Evolutionary conservation across 2,329 filamentous ascomycete species (phyloP), one percentile per base, ranked within the genome.

Genomic region (Coccinonectria pachysandricola): DNA sequence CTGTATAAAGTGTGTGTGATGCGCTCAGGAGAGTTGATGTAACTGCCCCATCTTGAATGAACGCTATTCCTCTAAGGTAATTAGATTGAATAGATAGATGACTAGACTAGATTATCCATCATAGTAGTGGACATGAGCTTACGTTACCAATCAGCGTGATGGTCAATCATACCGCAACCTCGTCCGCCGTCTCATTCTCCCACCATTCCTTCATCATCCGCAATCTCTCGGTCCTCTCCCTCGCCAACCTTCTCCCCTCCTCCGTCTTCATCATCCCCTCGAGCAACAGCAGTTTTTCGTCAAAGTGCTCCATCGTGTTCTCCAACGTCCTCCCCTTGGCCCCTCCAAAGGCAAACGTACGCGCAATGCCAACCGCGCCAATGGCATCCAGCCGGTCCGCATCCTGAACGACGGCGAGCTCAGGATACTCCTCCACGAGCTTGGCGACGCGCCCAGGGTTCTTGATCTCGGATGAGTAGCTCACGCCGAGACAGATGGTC

Each of bases 361-460:
- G 64, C 3, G 73, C 87, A 30, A 94, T 77, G 1, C 88, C 88
- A 15, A 95, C 71, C 0, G 82, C 84, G 1, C 87, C 88, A 25
- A 95, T 76, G 4, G 86, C 82, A 56, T 96, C 88, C n/a, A 96
- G 62, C 6, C 87, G 68, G 59, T 95, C 88, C 4, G 87, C 87
- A 53, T 95, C 88, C 57, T 95, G 87, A 16, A 95, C 85, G 24
- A 93, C 71, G 0, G 74, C 86, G 17, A 60, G 46, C 40, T 59
- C 56, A 1, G 83, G 83, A 49, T 81, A 62, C 15, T 57, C 47
- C 5, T 49, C 50, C n/a, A 92, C 61, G n/a, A 87, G 61, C 2
- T 58, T 53, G n/a, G 53, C 54, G 7, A 84, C 75, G 8, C 58
- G 55, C 5, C 54, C 57, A 1, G 79, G 77, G 45, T 86, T 64